Evolutionary conservation across 805 yeast genomes (phyloP), one percentile per base, ranked within the genome.

Genomic region (Myxozyma monticola): DNA sequence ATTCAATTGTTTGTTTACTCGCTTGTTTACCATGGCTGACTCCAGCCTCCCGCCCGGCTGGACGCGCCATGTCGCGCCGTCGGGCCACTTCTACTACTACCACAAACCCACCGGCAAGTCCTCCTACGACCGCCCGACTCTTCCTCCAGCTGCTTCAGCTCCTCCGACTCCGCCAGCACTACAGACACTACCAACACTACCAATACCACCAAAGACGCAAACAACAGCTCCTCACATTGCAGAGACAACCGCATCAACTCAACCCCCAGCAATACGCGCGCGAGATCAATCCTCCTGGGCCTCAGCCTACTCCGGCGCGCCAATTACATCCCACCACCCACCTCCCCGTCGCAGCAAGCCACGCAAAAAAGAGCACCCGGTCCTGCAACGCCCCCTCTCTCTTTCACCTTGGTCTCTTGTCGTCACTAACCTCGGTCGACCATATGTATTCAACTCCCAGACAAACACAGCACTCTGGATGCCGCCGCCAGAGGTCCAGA

Each of bases 361-460:
- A 14, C 24, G 51, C 12, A 50, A 50, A 31, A 39, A 48, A 35
- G 54, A 48, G 26, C 22, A 33, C 14, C 57, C 56, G 31, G 38
- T 34, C 3, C 44, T 54, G 38, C 15, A 22, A 18, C 48, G 45
- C 18, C 46, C 39, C 25, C 48, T 56, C 10, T 17, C 28, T 26
- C 21, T 48, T 1, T n/a, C 10, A 15, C 66, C 64, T 3, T 78
- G 81, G 81, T 31, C 49, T 2, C 49, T 77, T n/a, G 68, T 76
- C 1, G 64, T 78, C 20, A 66, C 74, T 14, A 63, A 65, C 20
- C 62, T 66, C 7, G 82, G 81, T 0, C 48, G 68, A 2, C 71
- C 75, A 49, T 76, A 71, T 60, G 76, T 69, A 39, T 61, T 70
- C 49, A 68, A 75, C 55, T 33, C 26, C 0, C 48, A 35, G 2